Percentiles rank a stretch among this genome's conserved stretches.
Conservation (phyloP, 352 stramenopile species). For the Globisporangium megalacanthum region DNA sequence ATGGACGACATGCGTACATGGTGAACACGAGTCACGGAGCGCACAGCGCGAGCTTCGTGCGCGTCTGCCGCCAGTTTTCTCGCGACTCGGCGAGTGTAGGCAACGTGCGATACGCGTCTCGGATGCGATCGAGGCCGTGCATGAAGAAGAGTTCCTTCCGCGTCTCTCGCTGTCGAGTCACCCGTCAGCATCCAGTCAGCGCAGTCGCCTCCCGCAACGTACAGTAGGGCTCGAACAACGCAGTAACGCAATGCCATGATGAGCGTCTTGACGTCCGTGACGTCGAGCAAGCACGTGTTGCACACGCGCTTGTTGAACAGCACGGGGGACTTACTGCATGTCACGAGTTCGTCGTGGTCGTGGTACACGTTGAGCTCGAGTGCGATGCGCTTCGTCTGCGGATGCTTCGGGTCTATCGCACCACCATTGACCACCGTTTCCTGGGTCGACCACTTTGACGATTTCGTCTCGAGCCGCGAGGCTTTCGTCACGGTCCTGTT, state of each 20-base stretch:
- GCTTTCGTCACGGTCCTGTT: constrained; percentile 59
- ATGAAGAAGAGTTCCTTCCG: constrained; percentile 80
- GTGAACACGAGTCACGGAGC: constrained; percentile 67
- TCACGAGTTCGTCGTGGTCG: constrained; percentile 43
- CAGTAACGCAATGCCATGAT: constrained; percentile 60
- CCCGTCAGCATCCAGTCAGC: too few species aligned
- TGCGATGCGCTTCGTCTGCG: constrained; percentile 36
- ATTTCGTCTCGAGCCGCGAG: constrained; percentile 31
- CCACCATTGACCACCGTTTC: constrained; percentile 6
- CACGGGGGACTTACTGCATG: constrained; percentile 64
- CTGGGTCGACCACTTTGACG: constrained; percentile 20
- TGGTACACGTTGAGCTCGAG: constrained; percentile 77
- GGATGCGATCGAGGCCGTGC: constrained; percentile 63
- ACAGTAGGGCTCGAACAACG: too few species aligned
- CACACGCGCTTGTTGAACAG: constrained; percentile 53
- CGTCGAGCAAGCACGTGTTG: constrained; percentile 50
- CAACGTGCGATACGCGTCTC: constrained; percentile 46
- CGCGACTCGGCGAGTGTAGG: constrained; percentile 52
- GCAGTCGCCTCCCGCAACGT: too few species aligned
- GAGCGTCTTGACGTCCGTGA: constrained; percentile 77
- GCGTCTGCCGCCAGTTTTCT: constrained; percentile 73
- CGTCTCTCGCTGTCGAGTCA: constrained; percentile 27
- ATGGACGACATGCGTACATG: constrained; percentile 30
- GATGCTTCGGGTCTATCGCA: constrained; percentile 14
- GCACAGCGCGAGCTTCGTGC: constrained; percentile 61